These are phyloP conservation scores for Pisolithus marmoratus DNA, from an alignment of 768 basidiomycete species.

Conservation along the genomic window DNA sequence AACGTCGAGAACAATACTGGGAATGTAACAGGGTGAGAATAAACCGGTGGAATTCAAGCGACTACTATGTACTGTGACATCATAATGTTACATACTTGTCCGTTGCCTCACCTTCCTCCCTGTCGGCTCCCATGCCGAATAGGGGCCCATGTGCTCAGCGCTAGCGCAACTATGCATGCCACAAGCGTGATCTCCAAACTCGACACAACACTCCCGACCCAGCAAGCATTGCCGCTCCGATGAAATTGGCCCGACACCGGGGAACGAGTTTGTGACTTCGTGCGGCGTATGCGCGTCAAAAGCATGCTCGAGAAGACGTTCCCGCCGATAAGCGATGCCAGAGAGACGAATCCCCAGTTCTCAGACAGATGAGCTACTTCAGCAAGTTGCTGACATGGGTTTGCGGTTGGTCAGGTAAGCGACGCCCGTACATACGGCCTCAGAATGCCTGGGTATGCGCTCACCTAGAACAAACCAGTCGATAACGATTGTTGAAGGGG, in stretches of 20 bases:
- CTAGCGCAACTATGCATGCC: constrained; percentile 32
- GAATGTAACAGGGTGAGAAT: no score
- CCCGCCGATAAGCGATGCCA: constrained; percentile 71
- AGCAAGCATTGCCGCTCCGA: constrained; percentile 45
- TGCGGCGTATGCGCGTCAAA: constrained; percentile 60
- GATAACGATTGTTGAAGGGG: constrained; percentile 69
- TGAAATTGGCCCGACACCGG: constrained; percentile 12
- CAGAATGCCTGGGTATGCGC: constrained; percentile 22
- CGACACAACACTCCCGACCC: constrained; percentile 53
- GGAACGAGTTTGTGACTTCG: not conserved
- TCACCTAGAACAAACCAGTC: constrained; percentile 88
- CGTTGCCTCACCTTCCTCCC: not conserved
- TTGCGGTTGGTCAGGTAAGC: not conserved
- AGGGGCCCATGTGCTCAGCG: constrained; percentile 33
- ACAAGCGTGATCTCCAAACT: constrained; percentile 45
- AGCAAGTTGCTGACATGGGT: not conserved
- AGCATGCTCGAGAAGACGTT: constrained; percentile 85
- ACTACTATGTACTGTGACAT: no score
- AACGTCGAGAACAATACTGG: no score
- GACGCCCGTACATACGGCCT: no score
- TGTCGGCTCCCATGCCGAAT: constrained; percentile 23
- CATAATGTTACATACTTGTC: not conserved
- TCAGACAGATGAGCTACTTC: constrained; percentile 64
- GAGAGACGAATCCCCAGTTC: constrained; percentile 78
- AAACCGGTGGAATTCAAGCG: no score